Evolutionary conservation across 2,329 filamentous ascomycete species (phyloP), one percentile per base, ranked within the genome.

Genomic region (Hypoxylon sp.): DNA sequence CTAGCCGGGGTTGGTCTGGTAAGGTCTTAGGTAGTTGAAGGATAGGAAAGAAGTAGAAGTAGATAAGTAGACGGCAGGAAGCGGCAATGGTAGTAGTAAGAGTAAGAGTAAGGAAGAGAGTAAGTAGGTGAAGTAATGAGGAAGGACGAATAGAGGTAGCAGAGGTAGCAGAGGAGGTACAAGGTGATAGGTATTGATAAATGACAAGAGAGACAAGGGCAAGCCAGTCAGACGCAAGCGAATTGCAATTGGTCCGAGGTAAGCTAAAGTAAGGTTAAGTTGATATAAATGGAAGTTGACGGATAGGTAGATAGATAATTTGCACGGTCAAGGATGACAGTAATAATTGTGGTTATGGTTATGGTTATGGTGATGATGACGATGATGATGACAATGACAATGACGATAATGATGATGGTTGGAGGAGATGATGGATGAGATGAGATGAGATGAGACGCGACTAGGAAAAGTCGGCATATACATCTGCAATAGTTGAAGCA

Each of bases 1-100:
- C 51, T 57, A 61, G 55, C 52, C 53, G 51, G 58, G 44, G 38
- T 17, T 46, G 5, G 21, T 16, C 44, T n/a, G n/a, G n/a, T n/a
- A n/a, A n/a, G n/a, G n/a, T n/a, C n/a, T n/a, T 25, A 38, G 29
- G 35, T 45, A 25, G 9, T n/a, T 21, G 15, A 51, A 32, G 25
- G 4, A 50, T 9, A 42, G 19, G 29, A 19, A 16, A 47, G 23
- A 49, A 49, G 8, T 34, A 43, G 25, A 49, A 45, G 30, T 20
- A 37, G n/a, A 38, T 7, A 38, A 25, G 27, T 40, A 20, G 30
- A 26, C n/a, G n/a, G n/a, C n/a, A n/a, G n/a, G n/a, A n/a, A n/a
- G n/a, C n/a, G n/a, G n/a, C n/a, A n/a, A n/a, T n/a, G n/a, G n/a
- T n/a, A 52, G 7, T 47, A 41, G 40, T 40, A 51, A 48, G 56